Conservation (phyloP, 2,329 filamentous ascomycete species). For the Aspergillus tamarii region DNA sequence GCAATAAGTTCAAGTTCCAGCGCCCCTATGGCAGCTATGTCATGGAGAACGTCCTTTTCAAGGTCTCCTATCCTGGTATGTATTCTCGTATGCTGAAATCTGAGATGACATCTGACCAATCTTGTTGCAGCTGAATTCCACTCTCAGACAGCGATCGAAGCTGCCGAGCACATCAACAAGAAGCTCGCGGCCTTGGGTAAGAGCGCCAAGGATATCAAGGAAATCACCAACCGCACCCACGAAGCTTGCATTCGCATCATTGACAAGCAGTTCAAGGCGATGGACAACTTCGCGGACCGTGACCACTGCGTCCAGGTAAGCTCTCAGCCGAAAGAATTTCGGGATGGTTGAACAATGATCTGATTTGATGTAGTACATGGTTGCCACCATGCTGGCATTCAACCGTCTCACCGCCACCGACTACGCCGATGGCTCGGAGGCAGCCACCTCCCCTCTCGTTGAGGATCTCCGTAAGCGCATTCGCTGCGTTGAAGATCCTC, state of each 20-base stretch:
- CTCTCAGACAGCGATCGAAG: constrained; percentile 97
- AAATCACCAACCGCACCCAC: constrained; percentile 91
- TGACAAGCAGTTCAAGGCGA: constrained; percentile 99
- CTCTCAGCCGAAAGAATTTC: not conserved
- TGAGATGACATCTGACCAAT: constrained; percentile 4
- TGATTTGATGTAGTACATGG: constrained; percentile 73
- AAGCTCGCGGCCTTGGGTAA: constrained; percentile 84
- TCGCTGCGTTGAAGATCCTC: constrained; percentile 91
- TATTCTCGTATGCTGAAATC: constrained; percentile 6
- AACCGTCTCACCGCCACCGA: constrained; percentile 91
- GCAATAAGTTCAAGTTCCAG: constrained; percentile 95
- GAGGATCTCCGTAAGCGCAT: constrained; percentile 93
- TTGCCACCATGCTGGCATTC: constrained; percentile 91
- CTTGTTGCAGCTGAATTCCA: constrained; percentile 78
- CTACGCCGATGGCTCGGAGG: constrained; percentile 91
- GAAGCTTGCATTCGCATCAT: constrained; percentile 99
- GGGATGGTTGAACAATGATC: constrained; percentile 9
- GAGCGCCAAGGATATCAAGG: constrained; percentile 90
- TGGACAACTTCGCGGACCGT: constrained; percentile 99
- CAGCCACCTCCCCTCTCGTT: constrained; percentile 84
- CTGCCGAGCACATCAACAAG: constrained; percentile 83
- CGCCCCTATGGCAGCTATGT: constrained; percentile 96
- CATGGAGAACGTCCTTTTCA: constrained; percentile 99
- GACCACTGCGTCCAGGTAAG: constrained; percentile 92
- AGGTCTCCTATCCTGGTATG: constrained; percentile 94